Percentiles rank a stretch among this genome's conserved stretches.
phyloP scores from a whole-genome alignment of 164 flowering plant genomes.

The Akebia trifoliata region DNA sequence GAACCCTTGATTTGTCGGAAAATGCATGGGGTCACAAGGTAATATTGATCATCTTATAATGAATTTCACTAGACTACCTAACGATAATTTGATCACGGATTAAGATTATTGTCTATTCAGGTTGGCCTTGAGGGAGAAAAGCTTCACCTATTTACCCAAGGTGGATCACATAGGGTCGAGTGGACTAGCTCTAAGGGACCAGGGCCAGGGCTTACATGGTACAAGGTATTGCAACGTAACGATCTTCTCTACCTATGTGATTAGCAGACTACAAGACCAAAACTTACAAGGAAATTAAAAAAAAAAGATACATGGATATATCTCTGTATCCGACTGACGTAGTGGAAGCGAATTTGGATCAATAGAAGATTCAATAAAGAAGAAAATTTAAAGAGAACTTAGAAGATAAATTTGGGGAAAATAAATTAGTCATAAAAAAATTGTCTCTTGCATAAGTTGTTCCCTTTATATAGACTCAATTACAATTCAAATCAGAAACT shows the following conservation, averaged over 20 bases:
- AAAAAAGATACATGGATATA: too few species aligned
- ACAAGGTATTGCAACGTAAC: slow-evolving; percentile 50
- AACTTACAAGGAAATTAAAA: neutral
- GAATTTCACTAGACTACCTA: neutral
- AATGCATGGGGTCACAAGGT: slow-evolving; percentile 77
- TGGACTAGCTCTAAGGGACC: slow-evolving; percentile 43
- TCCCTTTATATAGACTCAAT: too few species aligned
- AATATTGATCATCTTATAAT: slow-evolving; percentile 4
- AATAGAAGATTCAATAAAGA: too few species aligned
- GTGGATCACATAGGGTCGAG: slow-evolving; percentile 46
- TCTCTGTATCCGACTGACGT: too few species aligned
- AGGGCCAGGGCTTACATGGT: slow-evolving; percentile 61
- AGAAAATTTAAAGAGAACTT: too few species aligned
- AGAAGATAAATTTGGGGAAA: too few species aligned
- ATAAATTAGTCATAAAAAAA: too few species aligned
- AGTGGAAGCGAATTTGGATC: too few species aligned
- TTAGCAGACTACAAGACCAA: neutral
- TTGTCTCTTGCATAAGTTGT: too few species aligned
- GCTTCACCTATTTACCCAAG: slow-evolving; percentile 34
- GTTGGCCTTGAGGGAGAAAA: slow-evolving; percentile 69
- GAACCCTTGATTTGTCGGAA: slow-evolving; percentile 63
- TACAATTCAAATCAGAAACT: too few species aligned
- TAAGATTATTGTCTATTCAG: slow-evolving; percentile 23
- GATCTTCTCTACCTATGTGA: too few species aligned
- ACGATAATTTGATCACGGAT: neutral